Conservation (phyloP, 495 filamentous ascomycete species). For the Entonaema liquescens region DNA sequence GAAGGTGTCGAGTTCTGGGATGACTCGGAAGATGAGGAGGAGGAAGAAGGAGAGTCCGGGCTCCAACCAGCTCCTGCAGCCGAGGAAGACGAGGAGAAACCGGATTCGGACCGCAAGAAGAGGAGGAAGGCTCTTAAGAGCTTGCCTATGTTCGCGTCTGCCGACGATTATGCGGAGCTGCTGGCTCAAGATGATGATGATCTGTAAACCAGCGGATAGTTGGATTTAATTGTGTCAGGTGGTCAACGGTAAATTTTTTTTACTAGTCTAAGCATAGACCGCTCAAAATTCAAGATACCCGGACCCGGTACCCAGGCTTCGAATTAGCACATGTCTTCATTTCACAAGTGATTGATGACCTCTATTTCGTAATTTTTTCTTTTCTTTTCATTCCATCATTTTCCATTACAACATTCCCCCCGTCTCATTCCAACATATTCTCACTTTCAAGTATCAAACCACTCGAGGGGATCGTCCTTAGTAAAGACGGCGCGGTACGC, state of each 20-base stretch:
- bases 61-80: conserved; percentile 30
- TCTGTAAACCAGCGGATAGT: conserved; percentile 1
- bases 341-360: conserved; percentile 3
- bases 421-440: neutral
- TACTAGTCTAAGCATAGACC: conserved; percentile 5
- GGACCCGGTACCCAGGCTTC: conserved; percentile 6
- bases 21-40: conserved; percentile 59
- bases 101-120: conserved; percentile 57
- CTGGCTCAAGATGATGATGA: conserved; percentile 63
- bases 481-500: conserved; percentile 62
- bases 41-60: conserved; percentile 48
- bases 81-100: conserved; percentile 46
- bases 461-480: conserved; percentile 62
- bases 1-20: conserved; percentile 53
- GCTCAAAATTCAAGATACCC: conserved; percentile 36
- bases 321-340: neutral
- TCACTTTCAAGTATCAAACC: conserved; percentile 61
- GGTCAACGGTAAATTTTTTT: conserved; percentile 1
- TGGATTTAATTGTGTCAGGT: neutral
- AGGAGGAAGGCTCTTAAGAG: conserved; percentile 85
- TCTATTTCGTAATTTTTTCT: neutral
- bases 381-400: neutral
- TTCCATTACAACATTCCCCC: neutral
- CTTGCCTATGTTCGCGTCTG: conserved; percentile 90
- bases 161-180: conserved; percentile 91